These are phyloP conservation scores for Beta macrorhiza DNA, from an alignment of 179 eudicot genomes.

Conservation along the genomic window DNA sequence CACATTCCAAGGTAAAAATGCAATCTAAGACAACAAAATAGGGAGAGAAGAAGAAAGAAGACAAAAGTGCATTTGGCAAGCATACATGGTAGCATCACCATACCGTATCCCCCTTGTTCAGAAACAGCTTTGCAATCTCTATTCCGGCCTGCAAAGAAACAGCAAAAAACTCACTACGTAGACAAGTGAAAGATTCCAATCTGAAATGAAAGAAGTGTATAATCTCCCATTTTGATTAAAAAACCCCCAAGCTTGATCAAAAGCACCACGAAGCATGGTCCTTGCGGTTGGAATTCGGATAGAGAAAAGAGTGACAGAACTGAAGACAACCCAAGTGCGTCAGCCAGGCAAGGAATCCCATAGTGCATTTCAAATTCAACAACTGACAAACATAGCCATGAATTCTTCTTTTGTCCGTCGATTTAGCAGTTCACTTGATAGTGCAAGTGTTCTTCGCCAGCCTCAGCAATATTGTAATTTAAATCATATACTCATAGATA, in stretches of 20 bases:
- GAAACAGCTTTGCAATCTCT: slow-evolving; percentile 91
- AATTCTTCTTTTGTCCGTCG: too few species aligned
- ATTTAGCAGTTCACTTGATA: too few species aligned
- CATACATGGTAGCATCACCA: slow-evolving; percentile 29
- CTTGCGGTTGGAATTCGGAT: too few species aligned
- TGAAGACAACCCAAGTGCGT: too few species aligned
- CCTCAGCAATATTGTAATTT: too few species aligned
- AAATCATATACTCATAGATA: not conserved
- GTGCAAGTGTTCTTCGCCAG: too few species aligned
- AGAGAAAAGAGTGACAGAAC: too few species aligned
- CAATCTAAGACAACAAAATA: not conserved
- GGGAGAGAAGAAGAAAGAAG: not conserved
- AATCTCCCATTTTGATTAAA: not conserved
- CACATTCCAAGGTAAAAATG: slow-evolving; percentile 6
- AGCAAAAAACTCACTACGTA: not conserved
- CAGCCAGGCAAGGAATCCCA: too few species aligned
- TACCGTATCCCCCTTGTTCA: slow-evolving; percentile 83
- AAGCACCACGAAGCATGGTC: too few species aligned
- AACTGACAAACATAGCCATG: too few species aligned
- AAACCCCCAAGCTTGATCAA: not conserved
- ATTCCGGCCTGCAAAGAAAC: slow-evolving; percentile 80
- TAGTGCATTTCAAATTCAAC: too few species aligned
- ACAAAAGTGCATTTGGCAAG: slow-evolving; percentile 11
- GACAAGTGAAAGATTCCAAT: not conserved
- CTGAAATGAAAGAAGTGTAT: not conserved